Evolutionary conservation across 2,329 filamentous ascomycete species (phyloP).

Genomic region (Teratosphaeria zuluensis): DNA sequence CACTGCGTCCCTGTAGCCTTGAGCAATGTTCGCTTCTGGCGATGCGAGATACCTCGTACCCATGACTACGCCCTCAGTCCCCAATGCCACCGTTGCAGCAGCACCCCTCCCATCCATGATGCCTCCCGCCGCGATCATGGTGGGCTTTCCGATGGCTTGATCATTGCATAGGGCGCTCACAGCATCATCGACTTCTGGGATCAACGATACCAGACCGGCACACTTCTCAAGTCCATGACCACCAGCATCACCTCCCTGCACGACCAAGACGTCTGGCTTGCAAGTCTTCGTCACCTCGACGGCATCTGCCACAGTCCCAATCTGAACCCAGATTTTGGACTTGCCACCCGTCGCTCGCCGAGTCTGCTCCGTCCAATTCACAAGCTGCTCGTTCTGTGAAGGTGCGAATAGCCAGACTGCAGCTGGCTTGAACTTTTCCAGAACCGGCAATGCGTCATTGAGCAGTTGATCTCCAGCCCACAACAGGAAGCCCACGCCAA

Average conservation of each 20-base stretch:
- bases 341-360: constrained; percentile 21
- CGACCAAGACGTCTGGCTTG: constrained; percentile 47
- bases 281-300: constrained; percentile 38
- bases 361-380: constrained; percentile 22
- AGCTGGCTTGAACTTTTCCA: constrained; percentile 45
- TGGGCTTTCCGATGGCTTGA: constrained; percentile 25
- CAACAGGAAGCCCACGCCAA: constrained; percentile 55
- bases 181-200: constrained; percentile 48
- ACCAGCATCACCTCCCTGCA: constrained; percentile 55
- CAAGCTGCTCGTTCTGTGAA: constrained; percentile 28
- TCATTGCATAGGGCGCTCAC: constrained; percentile 19
- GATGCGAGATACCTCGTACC: constrained; percentile 54
- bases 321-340: constrained; percentile 49
- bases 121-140: constrained; percentile 47
- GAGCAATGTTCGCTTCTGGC: constrained; percentile 33
- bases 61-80: constrained; percentile 45
- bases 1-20: constrained; percentile 39
- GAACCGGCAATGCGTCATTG: constrained; percentile 36
- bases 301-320: constrained; percentile 50
- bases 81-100: constrained; percentile 46
- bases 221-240: constrained; percentile 51
- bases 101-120: constrained; percentile 47
- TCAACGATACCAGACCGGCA: constrained; percentile 45
- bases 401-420: constrained; percentile 62
- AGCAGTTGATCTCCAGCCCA: constrained; percentile 23